Base-by-base conservation (phyloP, 2,329 filamentous ascomycete genomes). In the Apiospora phragmitis region DNA sequence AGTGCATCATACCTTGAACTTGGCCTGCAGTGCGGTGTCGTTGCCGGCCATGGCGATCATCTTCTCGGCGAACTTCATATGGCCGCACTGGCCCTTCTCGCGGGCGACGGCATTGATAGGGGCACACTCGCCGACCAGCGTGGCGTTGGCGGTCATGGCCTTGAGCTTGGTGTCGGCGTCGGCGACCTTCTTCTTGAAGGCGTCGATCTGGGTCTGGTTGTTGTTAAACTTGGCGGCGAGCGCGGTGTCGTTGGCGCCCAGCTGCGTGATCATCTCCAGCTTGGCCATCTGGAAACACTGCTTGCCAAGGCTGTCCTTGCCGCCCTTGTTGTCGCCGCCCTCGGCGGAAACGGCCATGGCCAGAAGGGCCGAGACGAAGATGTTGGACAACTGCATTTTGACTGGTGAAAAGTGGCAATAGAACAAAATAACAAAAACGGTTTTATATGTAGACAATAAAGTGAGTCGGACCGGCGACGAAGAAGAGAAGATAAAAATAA, bases 141-240 rank as follows among this genome's bases (percentile, higher is more conserved):
- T 83, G 12, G 78, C 67, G 75, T 84, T 84, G 71, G 75, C 71
- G 69, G 78, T 68, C 69, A 83, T 74, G 7, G 76, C 73, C 29
- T 74, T 71, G 68, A 83, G 79, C 71, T 75, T 74, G 32, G 77
- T 73, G 2, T 77, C 74, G 5, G 75, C 76, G 4, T 75, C 70
- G 24, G 79, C 74, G 2, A 80, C 80, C 75, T 82, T 81, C 70
- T 79, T 77, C 76, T 83, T 78, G 75, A 83, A 77, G 35, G 75
- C 75, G 14, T 76, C 78, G 6, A 79, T 77, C 43, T 47, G 71
- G 78, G 82, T 82, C 41, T 81, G 76, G 71, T 84, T 80, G 74
- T 78, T 78, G 29, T 80, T 72, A 65, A 79, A 78, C 65, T 77
- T 71, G 67, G 76, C 68, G 43, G 77, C 75, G 4, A 84, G 77